These are phyloP conservation scores for Citrus glauca DNA, from an alignment of 345 rosid species.

Conservation along the genomic window DNA sequence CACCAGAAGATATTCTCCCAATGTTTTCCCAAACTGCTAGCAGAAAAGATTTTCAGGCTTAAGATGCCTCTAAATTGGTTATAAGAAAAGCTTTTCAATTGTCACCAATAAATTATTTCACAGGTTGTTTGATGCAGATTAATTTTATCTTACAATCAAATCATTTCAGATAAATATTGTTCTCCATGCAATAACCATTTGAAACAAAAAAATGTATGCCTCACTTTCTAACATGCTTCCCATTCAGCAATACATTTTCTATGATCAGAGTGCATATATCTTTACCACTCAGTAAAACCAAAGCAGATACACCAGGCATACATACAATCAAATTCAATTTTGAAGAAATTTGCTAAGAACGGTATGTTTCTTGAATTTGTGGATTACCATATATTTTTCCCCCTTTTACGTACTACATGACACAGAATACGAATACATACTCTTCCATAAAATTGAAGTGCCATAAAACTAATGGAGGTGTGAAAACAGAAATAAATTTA, in stretches of 20 bases:
- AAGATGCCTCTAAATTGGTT: neutral
- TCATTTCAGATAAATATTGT: neutral
- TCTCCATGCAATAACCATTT: neutral
- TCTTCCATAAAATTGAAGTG: too few relatives aligned
- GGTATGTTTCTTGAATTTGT: neutral
- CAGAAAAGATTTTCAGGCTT: neutral
- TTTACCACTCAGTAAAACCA: neutral
- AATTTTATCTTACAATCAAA: neutral
- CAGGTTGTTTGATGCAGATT: neutral
- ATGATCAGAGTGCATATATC: too few relatives aligned
- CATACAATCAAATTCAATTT: neutral
- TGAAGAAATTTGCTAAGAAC: neutral
- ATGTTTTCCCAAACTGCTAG: neutral
- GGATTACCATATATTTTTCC: too few relatives aligned
- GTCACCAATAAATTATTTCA: neutral
- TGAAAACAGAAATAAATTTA: too few relatives aligned
- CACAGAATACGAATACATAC: too few relatives aligned
- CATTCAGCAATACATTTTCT: neutral
- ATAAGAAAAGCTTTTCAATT: neutral
- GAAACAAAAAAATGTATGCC: neutral
- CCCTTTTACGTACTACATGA: too few relatives aligned
- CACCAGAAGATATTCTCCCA: neutral
- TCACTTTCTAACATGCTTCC: neutral
- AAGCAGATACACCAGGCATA: neutral
- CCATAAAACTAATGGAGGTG: too few relatives aligned